Percentiles rank a stretch among this genome's conserved stretches.
Evolutionary conservation across 495 filamentous ascomycete species (phyloP).

Genomic region (Penicillium cataractarum): DNA sequence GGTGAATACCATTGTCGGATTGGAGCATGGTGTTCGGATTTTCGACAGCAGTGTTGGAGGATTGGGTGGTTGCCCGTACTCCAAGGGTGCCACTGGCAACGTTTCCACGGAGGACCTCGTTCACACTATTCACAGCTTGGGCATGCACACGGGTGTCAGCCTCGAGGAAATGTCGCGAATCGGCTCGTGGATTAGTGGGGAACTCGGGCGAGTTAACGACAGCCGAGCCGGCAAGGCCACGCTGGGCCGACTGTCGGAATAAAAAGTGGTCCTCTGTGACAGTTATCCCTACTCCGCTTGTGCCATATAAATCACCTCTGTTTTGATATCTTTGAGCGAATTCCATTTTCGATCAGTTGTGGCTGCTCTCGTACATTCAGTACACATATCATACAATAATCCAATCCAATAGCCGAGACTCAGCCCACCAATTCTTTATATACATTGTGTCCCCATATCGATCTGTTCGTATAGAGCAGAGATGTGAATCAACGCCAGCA

Average conservation of each 20-base stretch:
- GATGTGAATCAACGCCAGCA: conserved; percentile 25
- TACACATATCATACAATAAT: neutral
- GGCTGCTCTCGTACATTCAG: neutral
- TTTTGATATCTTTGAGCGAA: neutral
- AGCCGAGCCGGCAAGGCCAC: conserved; percentile 80
- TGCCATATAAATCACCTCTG: neutral
- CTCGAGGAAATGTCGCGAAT: conserved; percentile 79
- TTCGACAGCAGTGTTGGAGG: conserved; percentile 93
- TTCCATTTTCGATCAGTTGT: neutral
- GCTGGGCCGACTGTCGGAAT: conserved; percentile 47
- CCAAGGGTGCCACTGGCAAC: conserved; percentile 93
- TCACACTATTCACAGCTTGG: conserved; percentile 84
- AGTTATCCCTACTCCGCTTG: neutral
- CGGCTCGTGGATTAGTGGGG: conserved; percentile 84
- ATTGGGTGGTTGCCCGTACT: conserved; percentile 91
- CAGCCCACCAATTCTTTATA: neutral
- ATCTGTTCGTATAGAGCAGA: neutral
- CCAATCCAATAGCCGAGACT: neutral
- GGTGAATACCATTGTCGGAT: conserved; percentile 81
- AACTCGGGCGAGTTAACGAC: conserved; percentile 77
- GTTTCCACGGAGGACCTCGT: conserved; percentile 93
- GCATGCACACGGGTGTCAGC: conserved; percentile 85
- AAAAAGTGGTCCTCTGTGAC: conserved; percentile 29
- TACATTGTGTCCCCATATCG: neutral
- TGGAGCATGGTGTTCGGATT: conserved; percentile 85